Conservation (phyloP, 345 rosid species). For the Dovyalis caffra region DNA sequence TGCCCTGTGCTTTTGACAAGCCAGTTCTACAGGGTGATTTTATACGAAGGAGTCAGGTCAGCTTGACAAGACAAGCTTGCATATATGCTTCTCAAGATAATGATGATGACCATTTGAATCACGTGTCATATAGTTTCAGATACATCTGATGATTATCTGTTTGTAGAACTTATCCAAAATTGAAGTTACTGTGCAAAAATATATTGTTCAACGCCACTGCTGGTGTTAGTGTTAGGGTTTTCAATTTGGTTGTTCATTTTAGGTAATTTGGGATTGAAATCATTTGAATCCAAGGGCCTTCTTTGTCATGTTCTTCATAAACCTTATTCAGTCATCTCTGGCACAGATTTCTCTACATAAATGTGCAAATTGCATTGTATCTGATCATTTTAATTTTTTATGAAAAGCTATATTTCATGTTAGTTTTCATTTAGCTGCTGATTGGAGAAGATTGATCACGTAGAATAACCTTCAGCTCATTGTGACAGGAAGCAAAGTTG, state of each 20-base stretch:
- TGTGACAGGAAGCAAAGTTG: constrained; percentile 45
- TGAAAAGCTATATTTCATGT: neutral
- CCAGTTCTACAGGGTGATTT: neutral
- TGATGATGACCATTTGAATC: neutral
- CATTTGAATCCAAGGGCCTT: neutral
- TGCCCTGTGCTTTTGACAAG: neutral
- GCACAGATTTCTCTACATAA: neutral
- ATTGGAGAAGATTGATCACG: neutral
- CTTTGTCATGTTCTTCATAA: neutral
- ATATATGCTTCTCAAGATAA: neutral
- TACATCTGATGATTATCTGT: neutral
- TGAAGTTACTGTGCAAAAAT: neutral
- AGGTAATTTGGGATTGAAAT: neutral
- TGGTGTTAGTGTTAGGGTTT: neutral
- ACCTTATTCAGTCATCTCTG: neutral
- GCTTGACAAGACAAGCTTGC: neutral
- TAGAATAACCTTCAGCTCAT: constrained; percentile 10
- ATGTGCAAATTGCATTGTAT: neutral
- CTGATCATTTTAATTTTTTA: neutral
- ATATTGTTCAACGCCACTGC: neutral
- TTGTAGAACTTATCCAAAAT: neutral
- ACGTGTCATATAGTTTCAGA: neutral
- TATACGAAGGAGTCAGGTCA: neutral
- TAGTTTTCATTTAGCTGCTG: neutral
- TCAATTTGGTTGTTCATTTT: neutral